Conservation (phyloP, 1,284 basidiomycete species). For the Sporisorium sorghi region DNA sequence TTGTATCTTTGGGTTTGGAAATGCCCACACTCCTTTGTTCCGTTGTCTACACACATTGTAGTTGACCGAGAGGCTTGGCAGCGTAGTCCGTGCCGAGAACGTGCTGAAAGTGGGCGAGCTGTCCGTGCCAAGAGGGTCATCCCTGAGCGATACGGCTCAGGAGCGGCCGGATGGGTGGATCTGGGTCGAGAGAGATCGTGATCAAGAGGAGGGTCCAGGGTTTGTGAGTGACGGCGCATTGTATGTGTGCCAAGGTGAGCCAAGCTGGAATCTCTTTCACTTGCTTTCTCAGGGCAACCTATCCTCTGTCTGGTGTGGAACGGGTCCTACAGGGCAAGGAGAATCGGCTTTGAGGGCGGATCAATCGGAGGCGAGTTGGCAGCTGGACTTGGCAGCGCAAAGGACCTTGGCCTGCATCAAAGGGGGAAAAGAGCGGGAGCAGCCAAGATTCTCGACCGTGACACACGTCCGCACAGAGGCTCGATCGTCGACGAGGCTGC, state of each 20-base stretch:
- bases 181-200: too few species aligned
- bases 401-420: background rate
- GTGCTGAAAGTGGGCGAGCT: background rate
- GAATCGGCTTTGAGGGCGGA: too few species aligned
- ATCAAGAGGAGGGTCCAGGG: background rate
- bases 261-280: too few species aligned
- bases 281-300: too few species aligned
- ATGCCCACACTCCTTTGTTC: slow-evolving; percentile 2
- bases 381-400: background rate
- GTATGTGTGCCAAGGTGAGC: background rate
- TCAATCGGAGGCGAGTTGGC: too few species aligned
- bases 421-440: too few species aligned
- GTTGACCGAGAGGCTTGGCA: background rate
- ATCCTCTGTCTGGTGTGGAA: too few species aligned
- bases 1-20: slow-evolving; percentile 1
- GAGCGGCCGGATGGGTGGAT: background rate
- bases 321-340: too few species aligned
- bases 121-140: background rate
- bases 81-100: too few species aligned
- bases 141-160: too few species aligned
- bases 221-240: background rate
- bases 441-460: background rate
- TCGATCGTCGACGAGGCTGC: background rate
- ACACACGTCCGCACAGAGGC: too few species aligned
- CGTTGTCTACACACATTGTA: background rate